Percentiles rank a stretch among this genome's conserved stretches.
Conservation (phyloP, 192 early-diverging fungal genomes). For the Diversispora eburnea region DNA sequence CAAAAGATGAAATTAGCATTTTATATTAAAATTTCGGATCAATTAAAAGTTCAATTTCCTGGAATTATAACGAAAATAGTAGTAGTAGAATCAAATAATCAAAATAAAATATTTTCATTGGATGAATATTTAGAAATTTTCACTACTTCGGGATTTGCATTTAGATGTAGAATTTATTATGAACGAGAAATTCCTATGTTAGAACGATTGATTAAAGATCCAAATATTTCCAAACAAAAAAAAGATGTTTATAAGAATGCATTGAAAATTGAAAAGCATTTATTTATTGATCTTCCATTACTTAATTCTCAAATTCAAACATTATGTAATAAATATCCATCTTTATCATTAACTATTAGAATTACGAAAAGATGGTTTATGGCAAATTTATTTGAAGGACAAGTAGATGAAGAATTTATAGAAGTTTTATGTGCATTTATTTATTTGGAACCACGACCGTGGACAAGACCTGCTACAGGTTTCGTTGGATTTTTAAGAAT, state of each 20-base stretch:
- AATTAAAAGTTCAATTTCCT: slow-evolving; percentile 43
- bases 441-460: slow-evolving; percentile 64
- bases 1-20: slow-evolving; percentile 91
- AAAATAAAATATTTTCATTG: slow-evolving; percentile 40
- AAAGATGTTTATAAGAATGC: slow-evolving; percentile 51
- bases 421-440: slow-evolving; percentile 73
- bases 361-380: slow-evolving; percentile 88
- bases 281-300: slow-evolving; percentile 46
- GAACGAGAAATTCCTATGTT: slow-evolving; percentile 67
- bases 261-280: slow-evolving; percentile 43
- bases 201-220: slow-evolving; percentile 48
- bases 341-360: slow-evolving; percentile 75
- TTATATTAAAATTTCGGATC: slow-evolving; percentile 70
- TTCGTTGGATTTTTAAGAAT: slow-evolving; percentile 75
- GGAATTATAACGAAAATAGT: slow-evolving; percentile 32
- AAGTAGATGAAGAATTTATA: slow-evolving; percentile 70
- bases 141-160: slow-evolving; percentile 65
- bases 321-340: slow-evolving; percentile 70
- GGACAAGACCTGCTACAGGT: slow-evolving; percentile 56
- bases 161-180: slow-evolving; percentile 75
- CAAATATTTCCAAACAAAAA: slow-evolving; percentile 41
- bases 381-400: slow-evolving; percentile 71
- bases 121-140: slow-evolving; percentile 71
- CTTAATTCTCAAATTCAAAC: slow-evolving; percentile 69
- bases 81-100: slow-evolving; percentile 51